Conservation (phyloP, 2,329 filamentous ascomycete species). For the Achaetomium macrosporum region DNA sequence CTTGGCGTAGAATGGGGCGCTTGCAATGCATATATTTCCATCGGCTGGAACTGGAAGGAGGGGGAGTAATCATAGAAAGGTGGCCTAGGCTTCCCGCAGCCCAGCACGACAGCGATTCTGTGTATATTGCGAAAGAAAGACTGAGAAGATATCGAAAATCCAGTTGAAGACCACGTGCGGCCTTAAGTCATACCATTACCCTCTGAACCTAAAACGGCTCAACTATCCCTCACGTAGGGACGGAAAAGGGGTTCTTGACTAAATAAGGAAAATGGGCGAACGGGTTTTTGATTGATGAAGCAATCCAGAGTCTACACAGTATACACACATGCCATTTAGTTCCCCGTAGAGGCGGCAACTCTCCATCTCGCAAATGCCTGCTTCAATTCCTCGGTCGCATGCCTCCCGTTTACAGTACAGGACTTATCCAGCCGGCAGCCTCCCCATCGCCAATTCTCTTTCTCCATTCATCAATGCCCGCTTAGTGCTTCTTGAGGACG, state of each 20-base stretch:
- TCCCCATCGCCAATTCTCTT: neutral
- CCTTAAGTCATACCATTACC: too few species aligned
- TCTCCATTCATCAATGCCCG: neutral
- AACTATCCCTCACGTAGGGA: neutral
- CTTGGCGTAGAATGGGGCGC: neutral
- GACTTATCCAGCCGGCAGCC: neutral
- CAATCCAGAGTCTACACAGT: constrained; percentile 17
- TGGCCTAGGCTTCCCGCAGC: too few species aligned
- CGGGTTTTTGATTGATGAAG: constrained; percentile 9
- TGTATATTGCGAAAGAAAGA: too few species aligned
- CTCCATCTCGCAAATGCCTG: neutral
- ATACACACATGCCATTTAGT: constrained; percentile 11
- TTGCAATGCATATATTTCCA: neutral
- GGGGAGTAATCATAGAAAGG: neutral
- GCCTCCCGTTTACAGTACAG: too few species aligned
- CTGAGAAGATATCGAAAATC: too few species aligned
- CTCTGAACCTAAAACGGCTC: neutral
- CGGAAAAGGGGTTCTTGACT: neutral
- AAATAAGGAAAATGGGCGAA: neutral
- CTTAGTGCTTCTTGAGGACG: constrained; percentile 44
- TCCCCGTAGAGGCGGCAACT: neutral
- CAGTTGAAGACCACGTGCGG: too few species aligned
- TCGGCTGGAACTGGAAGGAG: neutral
- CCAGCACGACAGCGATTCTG: too few species aligned
- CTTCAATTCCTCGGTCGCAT: neutral